A percentile compares a stretch with the other conserved stretches of the same genome.
Evolutionary conservation across 140 eudicot species (phyloP).

Genomic region (Stevia rebaudiana): DNA sequence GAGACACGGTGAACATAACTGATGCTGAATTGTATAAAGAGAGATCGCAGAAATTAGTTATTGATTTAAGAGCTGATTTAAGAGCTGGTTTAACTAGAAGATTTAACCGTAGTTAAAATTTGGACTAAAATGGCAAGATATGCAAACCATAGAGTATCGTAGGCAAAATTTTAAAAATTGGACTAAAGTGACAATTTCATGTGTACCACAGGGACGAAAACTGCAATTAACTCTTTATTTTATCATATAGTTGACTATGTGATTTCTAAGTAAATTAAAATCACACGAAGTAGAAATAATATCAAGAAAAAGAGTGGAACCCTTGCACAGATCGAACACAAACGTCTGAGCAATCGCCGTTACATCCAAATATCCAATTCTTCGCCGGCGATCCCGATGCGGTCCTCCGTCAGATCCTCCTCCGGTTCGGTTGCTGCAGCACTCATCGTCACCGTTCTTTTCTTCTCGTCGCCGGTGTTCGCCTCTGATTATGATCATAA

Average conservation of each 20-base stretch:
- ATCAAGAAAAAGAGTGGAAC: conserved; percentile 13
- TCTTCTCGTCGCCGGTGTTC: conserved; percentile 48
- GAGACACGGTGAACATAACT: conserved; percentile 26
- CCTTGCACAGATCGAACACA: conserved; percentile 24
- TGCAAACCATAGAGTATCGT: too few relatives aligned
- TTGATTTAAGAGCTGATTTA: conserved; percentile 30
- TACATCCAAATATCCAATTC: conserved; percentile 35
- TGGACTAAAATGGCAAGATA: too few relatives aligned
- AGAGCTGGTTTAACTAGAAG: conserved; percentile 6
- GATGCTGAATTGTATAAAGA: conserved; percentile 30
- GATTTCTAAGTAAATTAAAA: conserved; percentile 22
- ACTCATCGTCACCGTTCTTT: conserved; percentile 29
- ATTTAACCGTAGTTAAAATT: too few relatives aligned
- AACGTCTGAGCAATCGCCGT: conserved; percentile 23
- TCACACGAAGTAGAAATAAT: conserved; percentile 2
- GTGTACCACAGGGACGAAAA: too few relatives aligned
- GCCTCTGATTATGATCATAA: conserved; percentile 82
- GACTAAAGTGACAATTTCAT: too few relatives aligned
- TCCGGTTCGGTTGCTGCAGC: conserved; percentile 25
- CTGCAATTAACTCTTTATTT: too few relatives aligned
- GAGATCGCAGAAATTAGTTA: conserved; percentile 12
- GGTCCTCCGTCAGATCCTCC: conserved; percentile 45
- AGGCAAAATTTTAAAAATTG: too few relatives aligned
- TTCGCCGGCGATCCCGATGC: conserved; percentile 65
- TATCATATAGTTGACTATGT: conserved; percentile 20